Evolutionary conservation across 1,139 yeast genomes (phyloP), one percentile per base, ranked within the genome.

Genomic region (Scheffersomyces illinoinensis): DNA sequence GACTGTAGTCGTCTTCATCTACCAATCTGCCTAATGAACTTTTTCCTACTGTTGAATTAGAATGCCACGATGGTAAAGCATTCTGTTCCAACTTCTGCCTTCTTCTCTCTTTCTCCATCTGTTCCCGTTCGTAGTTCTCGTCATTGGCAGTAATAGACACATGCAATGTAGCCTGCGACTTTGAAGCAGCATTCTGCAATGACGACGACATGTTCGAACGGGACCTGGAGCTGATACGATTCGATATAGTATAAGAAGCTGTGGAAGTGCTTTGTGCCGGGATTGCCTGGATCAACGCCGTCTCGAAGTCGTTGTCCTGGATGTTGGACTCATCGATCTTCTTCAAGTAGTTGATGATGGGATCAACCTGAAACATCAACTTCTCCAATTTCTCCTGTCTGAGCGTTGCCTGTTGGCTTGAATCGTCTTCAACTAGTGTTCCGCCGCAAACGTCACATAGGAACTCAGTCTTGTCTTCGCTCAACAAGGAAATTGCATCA

Each of bases 21-120:
- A 84, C 87, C 63, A 85, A 66, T 64, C 79, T 83, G 54, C 89
- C 91, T 63, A 85, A 71, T 1, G 80, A 62, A 24, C 66, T 61
- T 60, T 73, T 74, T 52, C 97, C 97, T 63, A 95, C 96, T 0
- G 99, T 93, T 68, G 96, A 88, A 65, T 89, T 89, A 64, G 90
- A 85, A 72, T 95, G 97, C 99, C 99, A 95, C 24, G 96, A 88
- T 12, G 99, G 99, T 66, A 95, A 81, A 1, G 97, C 98, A 71
- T 96, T 95, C 73, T 93, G 97, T 70, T 91, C 90, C 71, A 93
- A 85, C 72, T 89, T 91, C 64, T 79, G 83, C 63, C 83, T 88
- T 86, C 81, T 87, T 83, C 82, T 85, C 66, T 89, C 93, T 69
- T 85, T 83, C 65, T 85, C 90, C 71, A 82, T 83, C 65, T 85